Base-by-base conservation (phyloP, 2,329 filamentous ascomycete species). In the Stemphylium beticola region DNA sequence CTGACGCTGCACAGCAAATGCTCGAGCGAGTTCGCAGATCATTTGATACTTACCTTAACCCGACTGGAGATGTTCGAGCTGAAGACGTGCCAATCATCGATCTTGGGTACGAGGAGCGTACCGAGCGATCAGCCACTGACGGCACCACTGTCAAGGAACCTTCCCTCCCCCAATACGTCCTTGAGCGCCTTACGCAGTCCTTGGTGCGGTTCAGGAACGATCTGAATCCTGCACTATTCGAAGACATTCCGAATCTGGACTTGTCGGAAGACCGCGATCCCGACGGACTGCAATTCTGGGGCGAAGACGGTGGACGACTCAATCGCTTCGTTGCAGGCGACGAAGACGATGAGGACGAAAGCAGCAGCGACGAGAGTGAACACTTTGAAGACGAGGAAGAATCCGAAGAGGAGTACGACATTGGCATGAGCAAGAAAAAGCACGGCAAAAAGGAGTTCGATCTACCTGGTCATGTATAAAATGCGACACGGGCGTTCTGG, bases 121-220 rank as follows among this genome's bases (percentile, higher is more conserved):
- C 74, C 7, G 70, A 73, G 40, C 62, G 61, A 4, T 57, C 58
- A n/a, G 70, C 72, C 14, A 73, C 70, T 7, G 74, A 75, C 40
- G 72, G 71, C 12, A 72, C 73, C 4, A 67, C 66, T 32, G 72
- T 74, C 17, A 62, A 66, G 46, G 65, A 69, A 32, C 78, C 79
- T 17, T 76, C 75, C 4, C 74, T 75, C 8, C 71, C 79, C 0
- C 78, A 79, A 53, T 78, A 79, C 37, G 78, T 81, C 57, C 65
- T 81, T 7, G 77, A 80, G 43, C 74, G 78, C 0, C 74, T 81
- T 20, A 76, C 75, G 6, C 70, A 78, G 39, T 78, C 76, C 31
- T 58, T 81, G 0, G 74, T 74, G 1, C 79, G 79, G 4, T 78
- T 81, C 60, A 66, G 79, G 12, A 79, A 79, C 48, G 80, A 81